Percentiles rank a stretch among this genome's conserved stretches.
phyloP scores from a whole-genome alignment of 805 yeast species.

The Teunomyces atbi region DNA sequence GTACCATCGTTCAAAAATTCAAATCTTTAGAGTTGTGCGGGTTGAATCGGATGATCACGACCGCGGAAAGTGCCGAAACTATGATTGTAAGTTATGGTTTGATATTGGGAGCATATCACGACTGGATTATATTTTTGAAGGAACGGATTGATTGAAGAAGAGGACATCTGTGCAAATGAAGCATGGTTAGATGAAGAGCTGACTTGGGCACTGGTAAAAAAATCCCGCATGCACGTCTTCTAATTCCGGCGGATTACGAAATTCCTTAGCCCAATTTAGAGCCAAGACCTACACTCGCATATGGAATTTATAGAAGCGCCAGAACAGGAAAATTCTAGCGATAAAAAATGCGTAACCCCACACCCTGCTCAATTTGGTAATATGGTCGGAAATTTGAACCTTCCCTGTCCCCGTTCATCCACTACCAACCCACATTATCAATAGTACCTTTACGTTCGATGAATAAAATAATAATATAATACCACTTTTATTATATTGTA shows the following conservation, averaged over 20 bases:
- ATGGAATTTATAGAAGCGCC: background rate
- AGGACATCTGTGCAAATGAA: background rate
- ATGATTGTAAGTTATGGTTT: background rate
- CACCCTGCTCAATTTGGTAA: background rate
- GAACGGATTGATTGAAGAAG: background rate
- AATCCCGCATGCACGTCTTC: no score
- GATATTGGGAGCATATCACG: background rate
- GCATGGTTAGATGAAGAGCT: background rate
- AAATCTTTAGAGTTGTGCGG: background rate
- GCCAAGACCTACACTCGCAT: background rate
- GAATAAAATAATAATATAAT: background rate
- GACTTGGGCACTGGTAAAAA: no score
- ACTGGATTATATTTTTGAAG: background rate
- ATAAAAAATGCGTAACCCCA: constrained; percentile 2
- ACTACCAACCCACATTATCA: background rate
- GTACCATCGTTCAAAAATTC: background rate
- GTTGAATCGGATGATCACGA: background rate
- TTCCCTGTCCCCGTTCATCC: background rate
- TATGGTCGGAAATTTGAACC: background rate
- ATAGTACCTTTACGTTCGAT: no score
- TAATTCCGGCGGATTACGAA: background rate
- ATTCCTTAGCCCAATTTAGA: background rate
- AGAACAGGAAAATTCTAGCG: background rate
- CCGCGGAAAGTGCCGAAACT: background rate
- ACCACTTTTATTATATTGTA: background rate